Evolutionary conservation across 257 asterid genomes (phyloP).

Genomic region (Plantago ovata): DNA sequence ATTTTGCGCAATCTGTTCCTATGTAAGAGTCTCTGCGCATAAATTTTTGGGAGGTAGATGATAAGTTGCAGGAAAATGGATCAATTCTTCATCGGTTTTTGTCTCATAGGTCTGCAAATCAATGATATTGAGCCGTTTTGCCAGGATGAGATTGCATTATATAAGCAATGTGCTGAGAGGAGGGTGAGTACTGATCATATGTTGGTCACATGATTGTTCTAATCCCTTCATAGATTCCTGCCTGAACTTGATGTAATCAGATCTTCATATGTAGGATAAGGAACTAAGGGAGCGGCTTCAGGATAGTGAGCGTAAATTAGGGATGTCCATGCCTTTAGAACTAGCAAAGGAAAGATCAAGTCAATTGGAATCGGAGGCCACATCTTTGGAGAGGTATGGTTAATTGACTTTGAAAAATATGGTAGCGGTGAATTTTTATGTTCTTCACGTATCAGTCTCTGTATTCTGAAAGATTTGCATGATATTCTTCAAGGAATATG

Average conservation of each 20-base stretch:
- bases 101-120: slow-evolving; percentile 56
- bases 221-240: background rate
- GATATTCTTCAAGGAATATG: too few relatives aligned
- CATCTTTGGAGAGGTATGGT: slow-evolving; percentile 72
- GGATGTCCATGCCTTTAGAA: slow-evolving; percentile 80
- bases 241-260: background rate
- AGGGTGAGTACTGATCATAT: slow-evolving; percentile 33
- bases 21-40: slow-evolving; percentile 40
- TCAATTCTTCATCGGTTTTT: background rate
- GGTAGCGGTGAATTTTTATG: background rate
- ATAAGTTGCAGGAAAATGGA: background rate
- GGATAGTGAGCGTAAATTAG: slow-evolving; percentile 83
- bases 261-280: slow-evolving; percentile 49
- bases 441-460: background rate
- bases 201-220: slow-evolving; percentile 6
- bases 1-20: slow-evolving; percentile 80
- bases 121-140: slow-evolving; percentile 86
- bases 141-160: slow-evolving; percentile 53
- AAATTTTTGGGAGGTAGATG: background rate
- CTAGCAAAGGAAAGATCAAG: slow-evolving; percentile 68
- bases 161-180: slow-evolving; percentile 49
- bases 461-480: background rate
- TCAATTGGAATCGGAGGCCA: slow-evolving; percentile 79
- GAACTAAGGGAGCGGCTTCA: slow-evolving; percentile 77
- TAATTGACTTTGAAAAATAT: background rate